A percentile compares a stretch with the other conserved stretches of the same genome.
phyloP scores from a whole-genome alignment of 2,329 filamentous ascomycete species.

The Trichophyton simii region DNA sequence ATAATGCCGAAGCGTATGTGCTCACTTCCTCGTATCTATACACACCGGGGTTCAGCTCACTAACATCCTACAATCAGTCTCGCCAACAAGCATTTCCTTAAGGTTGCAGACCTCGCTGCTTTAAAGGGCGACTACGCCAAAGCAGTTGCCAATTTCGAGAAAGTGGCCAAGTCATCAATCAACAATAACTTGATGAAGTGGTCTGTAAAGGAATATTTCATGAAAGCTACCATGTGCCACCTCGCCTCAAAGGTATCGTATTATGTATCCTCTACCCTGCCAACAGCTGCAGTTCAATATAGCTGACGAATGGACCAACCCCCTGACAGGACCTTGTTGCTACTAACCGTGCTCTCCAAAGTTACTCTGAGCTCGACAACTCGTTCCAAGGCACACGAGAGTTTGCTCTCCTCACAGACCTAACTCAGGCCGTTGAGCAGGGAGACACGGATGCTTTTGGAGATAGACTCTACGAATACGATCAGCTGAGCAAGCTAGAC shows the following conservation, averaged over 20 bases:
- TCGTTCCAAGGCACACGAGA: constrained; percentile 68
- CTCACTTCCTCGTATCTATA: neutral
- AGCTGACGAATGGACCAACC: neutral
- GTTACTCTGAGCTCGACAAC: constrained; percentile 67
- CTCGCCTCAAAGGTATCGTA: constrained; percentile 46
- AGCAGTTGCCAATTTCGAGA: constrained; percentile 70
- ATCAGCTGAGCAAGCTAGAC: constrained; percentile 85
- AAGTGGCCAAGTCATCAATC: constrained; percentile 63
- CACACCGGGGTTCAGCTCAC: neutral
- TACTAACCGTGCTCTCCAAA: constrained; percentile 64
- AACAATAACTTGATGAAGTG: constrained; percentile 88
- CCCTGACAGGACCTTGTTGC: constrained; percentile 56
- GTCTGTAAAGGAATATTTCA: constrained; percentile 88
- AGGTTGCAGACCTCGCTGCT: constrained; percentile 77
- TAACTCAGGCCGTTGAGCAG: constrained; percentile 61
- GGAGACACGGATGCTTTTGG: constrained; percentile 72
- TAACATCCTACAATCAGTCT: constrained; percentile 40
- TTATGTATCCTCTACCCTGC: neutral
- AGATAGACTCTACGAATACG: constrained; percentile 77
- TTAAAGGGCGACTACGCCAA: constrained; percentile 74
- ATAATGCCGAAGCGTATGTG: constrained; percentile 68
- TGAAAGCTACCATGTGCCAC: constrained; percentile 89
- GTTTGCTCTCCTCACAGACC: constrained; percentile 64
- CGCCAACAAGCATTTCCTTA: constrained; percentile 87
- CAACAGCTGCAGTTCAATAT: neutral